Conservation (phyloP, 1,139 yeast genomes). For the Yamadazyma membranifaciens region DNA sequence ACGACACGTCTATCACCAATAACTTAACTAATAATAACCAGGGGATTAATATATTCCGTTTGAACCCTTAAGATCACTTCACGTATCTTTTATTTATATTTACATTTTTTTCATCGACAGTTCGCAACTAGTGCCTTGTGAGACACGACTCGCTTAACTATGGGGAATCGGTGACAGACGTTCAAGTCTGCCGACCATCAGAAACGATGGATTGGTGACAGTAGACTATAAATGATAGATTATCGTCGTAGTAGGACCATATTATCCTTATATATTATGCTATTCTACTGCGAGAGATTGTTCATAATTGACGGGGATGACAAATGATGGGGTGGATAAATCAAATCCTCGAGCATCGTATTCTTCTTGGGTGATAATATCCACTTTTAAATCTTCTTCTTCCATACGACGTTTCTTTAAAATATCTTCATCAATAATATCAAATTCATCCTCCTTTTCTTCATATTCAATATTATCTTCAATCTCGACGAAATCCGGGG, state of each 20-base stretch:
- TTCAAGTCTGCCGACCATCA: no score
- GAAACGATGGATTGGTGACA: no score
- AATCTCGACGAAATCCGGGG: conserved; percentile 94
- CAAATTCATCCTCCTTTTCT: conserved; percentile 92
- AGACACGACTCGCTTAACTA: conserved; percentile 3
- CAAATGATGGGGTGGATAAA: conserved; percentile 36
- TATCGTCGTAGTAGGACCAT: no score
- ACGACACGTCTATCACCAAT: no score
- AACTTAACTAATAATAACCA: neutral
- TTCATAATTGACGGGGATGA: conserved; percentile 44
- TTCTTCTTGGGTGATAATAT: conserved; percentile 60
- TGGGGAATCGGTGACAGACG: neutral
- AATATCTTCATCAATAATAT: conserved; percentile 66
- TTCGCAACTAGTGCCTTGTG: conserved; percentile 1
- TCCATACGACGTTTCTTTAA: conserved; percentile 58
- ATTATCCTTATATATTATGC: no score
- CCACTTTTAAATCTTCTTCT: conserved; percentile 70
- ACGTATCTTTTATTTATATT: conserved; percentile 11
- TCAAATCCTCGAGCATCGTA: conserved; percentile 71
- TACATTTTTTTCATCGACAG: conserved; percentile 15
- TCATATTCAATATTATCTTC: conserved; percentile 89
- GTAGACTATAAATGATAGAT: no score
- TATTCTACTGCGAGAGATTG: neutral
- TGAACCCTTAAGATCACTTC: conserved; percentile 6
- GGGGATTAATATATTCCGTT: neutral